These are phyloP conservation scores for Pyrenochaeta sp. DNA, from an alignment of 2,329 filamentous ascomycete genomes.

Conservation along the genomic window DNA sequence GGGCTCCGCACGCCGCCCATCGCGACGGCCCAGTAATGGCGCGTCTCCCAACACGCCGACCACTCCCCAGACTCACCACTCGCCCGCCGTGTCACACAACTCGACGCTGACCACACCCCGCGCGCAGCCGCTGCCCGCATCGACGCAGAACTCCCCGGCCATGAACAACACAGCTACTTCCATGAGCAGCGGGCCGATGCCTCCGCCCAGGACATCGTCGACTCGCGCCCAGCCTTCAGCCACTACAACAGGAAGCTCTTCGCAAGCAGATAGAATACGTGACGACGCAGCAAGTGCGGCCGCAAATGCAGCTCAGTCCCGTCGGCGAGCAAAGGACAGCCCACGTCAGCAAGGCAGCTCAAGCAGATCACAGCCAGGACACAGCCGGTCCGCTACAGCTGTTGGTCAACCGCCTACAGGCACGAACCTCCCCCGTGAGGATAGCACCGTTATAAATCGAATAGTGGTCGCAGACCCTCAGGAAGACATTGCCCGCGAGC, in stretches of 20 bases:
- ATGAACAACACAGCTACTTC: slow-evolving; percentile 62
- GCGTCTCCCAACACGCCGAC: slow-evolving; percentile 51
- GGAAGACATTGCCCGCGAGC: slow-evolving; percentile 75
- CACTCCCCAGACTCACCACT: slow-evolving; percentile 45
- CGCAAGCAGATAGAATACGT: slow-evolving; percentile 25
- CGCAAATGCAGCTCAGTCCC: slow-evolving; percentile 48
- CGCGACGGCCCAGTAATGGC: slow-evolving; percentile 51
- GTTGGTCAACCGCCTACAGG: slow-evolving; percentile 63
- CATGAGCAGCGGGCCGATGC: slow-evolving; percentile 68
- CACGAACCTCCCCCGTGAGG: slow-evolving; percentile 71
- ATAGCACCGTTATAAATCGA: slow-evolving; percentile 80
- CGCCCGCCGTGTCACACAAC: slow-evolving; percentile 45
- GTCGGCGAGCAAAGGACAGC: slow-evolving; percentile 59
- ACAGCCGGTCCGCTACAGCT: slow-evolving; percentile 57
- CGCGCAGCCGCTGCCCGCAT: slow-evolving; percentile 53
- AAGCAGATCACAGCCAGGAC: slow-evolving; percentile 46
- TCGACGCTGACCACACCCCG: slow-evolving; percentile 52
- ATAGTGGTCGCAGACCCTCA: slow-evolving; percentile 79
- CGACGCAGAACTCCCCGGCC: slow-evolving; percentile 54
- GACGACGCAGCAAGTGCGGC: slow-evolving; percentile 30
- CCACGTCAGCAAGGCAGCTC: slow-evolving; percentile 46
- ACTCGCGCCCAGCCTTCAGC: slow-evolving; percentile 58
- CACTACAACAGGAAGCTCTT: slow-evolving; percentile 34
- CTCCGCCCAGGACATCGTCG: slow-evolving; percentile 82
- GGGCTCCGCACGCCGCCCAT: slow-evolving; percentile 47